phyloP scores from a whole-genome alignment of 2,329 filamentous ascomycete genomes.

The Aspergillus latus region DNA sequence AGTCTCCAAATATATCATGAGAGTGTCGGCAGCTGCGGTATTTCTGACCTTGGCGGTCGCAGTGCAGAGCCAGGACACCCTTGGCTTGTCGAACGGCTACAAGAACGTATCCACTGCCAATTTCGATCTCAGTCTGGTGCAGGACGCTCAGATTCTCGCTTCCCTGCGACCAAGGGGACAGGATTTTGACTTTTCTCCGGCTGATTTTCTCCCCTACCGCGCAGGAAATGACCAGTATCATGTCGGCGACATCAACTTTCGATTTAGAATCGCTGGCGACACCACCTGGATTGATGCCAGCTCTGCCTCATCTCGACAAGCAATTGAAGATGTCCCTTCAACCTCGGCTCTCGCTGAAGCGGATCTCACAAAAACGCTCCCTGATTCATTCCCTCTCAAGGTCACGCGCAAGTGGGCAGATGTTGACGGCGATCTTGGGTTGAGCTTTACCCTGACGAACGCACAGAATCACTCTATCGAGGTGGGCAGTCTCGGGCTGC shows the following conservation, averaged over 20 bases:
- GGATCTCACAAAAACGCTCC: conserved; percentile 35
- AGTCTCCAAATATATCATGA: not conserved
- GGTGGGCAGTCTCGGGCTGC: conserved; percentile 59
- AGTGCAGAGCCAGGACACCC: not conserved
- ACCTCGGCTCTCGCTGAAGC: not conserved
- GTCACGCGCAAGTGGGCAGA: conserved; percentile 56
- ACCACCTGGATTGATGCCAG: not conserved
- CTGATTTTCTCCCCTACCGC: not conserved
- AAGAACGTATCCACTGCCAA: not conserved
- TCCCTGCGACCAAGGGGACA: not conserved
- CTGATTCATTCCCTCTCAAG: conserved; percentile 35
- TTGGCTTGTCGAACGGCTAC: not conserved
- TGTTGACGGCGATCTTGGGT: conserved; percentile 50
- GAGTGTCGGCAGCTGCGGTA: not conserved
- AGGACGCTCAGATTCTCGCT: not conserved
- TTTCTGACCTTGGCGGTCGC: not conserved
- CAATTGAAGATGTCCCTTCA: not conserved
- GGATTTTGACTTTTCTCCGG: not conserved
- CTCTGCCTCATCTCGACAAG: not conserved
- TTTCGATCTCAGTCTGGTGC: not conserved
- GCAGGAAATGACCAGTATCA: not conserved
- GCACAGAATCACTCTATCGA: conserved; percentile 45
- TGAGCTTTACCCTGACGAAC: conserved; percentile 56
- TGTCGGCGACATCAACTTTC: conserved; percentile 1
- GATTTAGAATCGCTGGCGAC: not conserved